A percentile compares a stretch with the other conserved stretches of the same genome.
Evolutionary conservation across 164 flowering plant species (phyloP).

Genomic region (Annona cherimola): DNA sequence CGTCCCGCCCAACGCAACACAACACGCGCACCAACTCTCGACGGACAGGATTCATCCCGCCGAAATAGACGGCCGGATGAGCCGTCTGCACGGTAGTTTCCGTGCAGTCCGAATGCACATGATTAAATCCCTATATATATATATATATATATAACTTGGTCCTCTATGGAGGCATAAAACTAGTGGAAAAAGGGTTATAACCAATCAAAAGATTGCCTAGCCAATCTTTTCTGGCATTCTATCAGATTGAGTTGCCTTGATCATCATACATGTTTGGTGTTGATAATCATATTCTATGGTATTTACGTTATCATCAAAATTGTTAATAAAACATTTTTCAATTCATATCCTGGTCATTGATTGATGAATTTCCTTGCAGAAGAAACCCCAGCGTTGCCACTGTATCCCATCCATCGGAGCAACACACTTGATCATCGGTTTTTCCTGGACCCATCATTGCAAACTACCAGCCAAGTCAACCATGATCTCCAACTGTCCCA

Average conservation of each 20-base stretch:
- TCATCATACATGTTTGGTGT: neutral
- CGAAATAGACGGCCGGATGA: too few species aligned
- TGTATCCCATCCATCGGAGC: conserved; percentile 7
- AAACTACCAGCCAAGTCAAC: conserved; percentile 4
- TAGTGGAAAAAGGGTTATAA: neutral
- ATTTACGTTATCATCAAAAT: too few species aligned
- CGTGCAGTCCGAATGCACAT: too few species aligned
- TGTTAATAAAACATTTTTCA: too few species aligned
- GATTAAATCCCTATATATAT: too few species aligned
- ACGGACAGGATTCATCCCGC: too few species aligned
- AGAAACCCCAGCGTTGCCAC: conserved; percentile 14
- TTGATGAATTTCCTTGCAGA: conserved; percentile 17
- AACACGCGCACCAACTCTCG: too few species aligned
- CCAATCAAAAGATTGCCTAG: neutral
- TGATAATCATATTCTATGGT: too few species aligned
- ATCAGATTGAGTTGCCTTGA: neutral
- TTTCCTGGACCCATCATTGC: neutral
- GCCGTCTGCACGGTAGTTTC: too few species aligned
- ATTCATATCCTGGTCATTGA: neutral
- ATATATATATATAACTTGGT: too few species aligned
- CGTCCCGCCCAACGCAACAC: too few species aligned
- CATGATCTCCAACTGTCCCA: neutral
- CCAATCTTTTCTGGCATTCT: neutral
- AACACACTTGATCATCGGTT: conserved; percentile 10
- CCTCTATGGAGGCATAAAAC: neutral